Evolutionary conservation across 352 stramenopile species (phyloP), one percentile per base, ranked within the genome.

Genomic region (Phytopythium kandeliae): DNA sequence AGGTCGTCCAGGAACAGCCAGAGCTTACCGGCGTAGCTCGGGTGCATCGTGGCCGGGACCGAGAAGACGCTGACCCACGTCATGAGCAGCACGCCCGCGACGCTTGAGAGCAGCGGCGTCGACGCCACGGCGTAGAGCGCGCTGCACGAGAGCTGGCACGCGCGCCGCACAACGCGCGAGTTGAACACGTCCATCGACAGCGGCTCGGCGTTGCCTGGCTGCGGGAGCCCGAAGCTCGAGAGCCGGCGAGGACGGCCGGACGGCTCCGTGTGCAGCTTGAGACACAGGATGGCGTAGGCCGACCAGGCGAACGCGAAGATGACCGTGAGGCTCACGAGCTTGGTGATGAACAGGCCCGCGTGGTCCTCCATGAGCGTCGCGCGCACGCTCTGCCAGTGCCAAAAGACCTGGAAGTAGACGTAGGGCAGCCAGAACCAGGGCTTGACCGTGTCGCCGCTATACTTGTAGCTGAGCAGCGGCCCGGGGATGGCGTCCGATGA

Each of bases 371-470:
- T 47, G 19, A 91, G 55, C 30, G 58, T 61, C 33, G 74, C 72
- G 33, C 81, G 78, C 26, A 86, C 68, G 41, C 71, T 62, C 31
- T 87, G 69, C 81, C 78, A 92, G 66, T 90, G 72, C 81, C 81
- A 92, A 35, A 86, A 86, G 26, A 90, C 78, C 52, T 89, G 74
- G 56, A 89, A 92, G 62, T 92, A 92, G 51, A 56, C 51, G 67
- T 90, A 92, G 30, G 81, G 70, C 48, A 92, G 51, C 81, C 81
- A 92, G 58, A 86, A 86, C 78, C 81, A 89, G 51, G 81, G 81
- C 62, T 89, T 87, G 22, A 89, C 57, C 1, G 71, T 87, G 28
- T 50, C 66, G 16, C 78, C 81, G 48, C 76, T 89, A 65, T 92
- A 92, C 63, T 89, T 89, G 67, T 75, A 92, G 48, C 74, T 89